phyloP scores from a whole-genome alignment of 2,329 filamentous ascomycete species.

The Alternaria atra region DNA sequence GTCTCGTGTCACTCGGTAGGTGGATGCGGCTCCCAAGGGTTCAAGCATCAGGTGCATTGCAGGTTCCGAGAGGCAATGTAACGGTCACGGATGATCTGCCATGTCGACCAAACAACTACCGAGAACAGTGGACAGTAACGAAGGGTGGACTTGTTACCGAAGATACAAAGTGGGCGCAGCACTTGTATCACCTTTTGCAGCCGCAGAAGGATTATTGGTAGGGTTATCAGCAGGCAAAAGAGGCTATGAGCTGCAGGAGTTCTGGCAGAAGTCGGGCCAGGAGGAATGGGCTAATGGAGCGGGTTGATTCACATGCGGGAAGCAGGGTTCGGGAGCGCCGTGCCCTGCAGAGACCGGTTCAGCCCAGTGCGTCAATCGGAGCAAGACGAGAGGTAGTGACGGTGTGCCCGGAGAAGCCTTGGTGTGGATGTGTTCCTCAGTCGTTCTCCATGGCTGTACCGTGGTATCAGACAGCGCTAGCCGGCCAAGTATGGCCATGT shows the following conservation, averaged over 20 bases:
- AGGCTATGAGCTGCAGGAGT: conserved; percentile 6
- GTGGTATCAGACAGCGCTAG: background rate
- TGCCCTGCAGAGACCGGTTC: background rate
- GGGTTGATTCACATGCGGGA: background rate
- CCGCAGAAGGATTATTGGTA: conserved; percentile 4
- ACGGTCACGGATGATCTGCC: conserved; percentile 10
- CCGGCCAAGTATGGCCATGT: conserved; percentile 3
- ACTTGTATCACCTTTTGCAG: conserved; percentile 6
- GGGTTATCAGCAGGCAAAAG: background rate
- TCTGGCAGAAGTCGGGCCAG: conserved; percentile 6
- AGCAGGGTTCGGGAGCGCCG: conserved; percentile 2
- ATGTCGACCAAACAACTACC: background rate
- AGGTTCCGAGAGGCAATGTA: conserved; percentile 2
- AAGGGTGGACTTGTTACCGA: conserved; percentile 4
- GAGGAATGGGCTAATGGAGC: background rate
- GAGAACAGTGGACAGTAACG: background rate
- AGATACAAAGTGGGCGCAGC: conserved; percentile 7
- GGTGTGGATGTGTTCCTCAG: background rate
- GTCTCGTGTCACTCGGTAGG: conserved; percentile 6
- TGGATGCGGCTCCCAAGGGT: background rate
- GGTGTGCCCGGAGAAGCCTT: background rate
- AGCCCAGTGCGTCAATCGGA: background rate
- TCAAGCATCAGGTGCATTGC: conserved; percentile 9
- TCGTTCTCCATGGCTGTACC: background rate
- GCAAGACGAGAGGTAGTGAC: background rate